Base-by-base conservation (phyloP, 768 basidiomycete species). In the Jaapia argillacea region DNA sequence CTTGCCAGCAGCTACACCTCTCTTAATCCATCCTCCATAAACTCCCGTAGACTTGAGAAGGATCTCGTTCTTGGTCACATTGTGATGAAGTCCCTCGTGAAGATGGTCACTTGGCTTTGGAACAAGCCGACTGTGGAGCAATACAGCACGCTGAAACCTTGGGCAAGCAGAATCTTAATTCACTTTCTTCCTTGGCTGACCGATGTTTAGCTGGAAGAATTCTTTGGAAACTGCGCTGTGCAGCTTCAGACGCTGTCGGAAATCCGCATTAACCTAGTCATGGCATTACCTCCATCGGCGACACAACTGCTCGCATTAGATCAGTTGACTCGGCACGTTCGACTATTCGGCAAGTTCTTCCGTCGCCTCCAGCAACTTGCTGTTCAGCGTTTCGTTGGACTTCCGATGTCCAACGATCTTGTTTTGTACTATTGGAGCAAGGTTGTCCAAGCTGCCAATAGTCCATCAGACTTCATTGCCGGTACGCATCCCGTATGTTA, bases 381-480 rank as follows among this genome's bases (percentile, higher is more conserved):
- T 6, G 51, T 65, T 16, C 45, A 65, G 31, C 75, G 75, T 16
- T 90, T 91, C 54, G 71, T 81, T 4, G 58, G 63, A 31, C 61
- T 89, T 20, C 79, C 84, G 2, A 59, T 64, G 36, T 85, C 79
- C 51, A 72, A 70, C 24, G 77, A 81, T 43, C 57, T 88, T 21
- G 73, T 91, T 40, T 64, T 86, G 23, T 89, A 77, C 52, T 89
- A 88, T 55, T 91, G 88, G 88, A 73, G 71, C 24, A 78, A 85
- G 54, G 78, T 91, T 18, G 76, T 80, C 6, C 72, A 79, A 45
- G 82, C 87, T n/a, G 76, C 81, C 13, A 59, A 67, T 42, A 69
- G 69, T 28, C 65, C 77, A 4, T 54, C 66, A 10, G 71, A 72
- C 18, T 55, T 70, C 26, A 74, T 85, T 35, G 64, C 70, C 55